Evolutionary conservation across 2,329 filamentous ascomycete genomes (phyloP), one percentile per base, ranked within the genome.

Genomic region (Didymella arachidicola): DNA sequence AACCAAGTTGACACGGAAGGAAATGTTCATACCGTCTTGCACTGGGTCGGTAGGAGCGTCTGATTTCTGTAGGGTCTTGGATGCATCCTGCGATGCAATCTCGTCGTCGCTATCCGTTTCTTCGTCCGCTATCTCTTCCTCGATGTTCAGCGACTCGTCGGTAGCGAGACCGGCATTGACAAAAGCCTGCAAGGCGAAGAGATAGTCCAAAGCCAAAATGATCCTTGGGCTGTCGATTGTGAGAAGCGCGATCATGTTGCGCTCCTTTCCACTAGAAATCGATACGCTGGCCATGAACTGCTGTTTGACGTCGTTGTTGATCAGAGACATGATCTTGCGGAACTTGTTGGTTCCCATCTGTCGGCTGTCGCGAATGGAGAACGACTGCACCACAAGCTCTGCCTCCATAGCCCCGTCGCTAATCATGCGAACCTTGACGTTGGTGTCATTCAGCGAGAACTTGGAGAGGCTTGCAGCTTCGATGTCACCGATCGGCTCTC

Each of bases 251-350:
- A 98, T 96, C 55, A 98, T 78, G 73, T 88, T 91, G 59, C 88
- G 87, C 39, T 97, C 90, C 32, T 87, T 82, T 3, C 93, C 93
- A 16, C 93, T 91, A 0, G 93, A 93, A 78, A 99, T 96, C 0
- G 93, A 96, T 4, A 99, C 81, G 73, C 91, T 97, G 18, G 95
- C 95, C 95, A 99, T 99, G 72, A 99, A 93, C 69, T 99, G 96
- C 75, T 98, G 93, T 44, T 87, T 86, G 53, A 95, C 93, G 55
- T 93, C 90, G 67, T 93, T 94, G 77, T 97, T 98, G 71, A 93
- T 93, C 54, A 96, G 89, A 1, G 93, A 93, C 95, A 99, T 98
- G 79, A 99, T 97, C 76, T 94, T 96, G 49, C 93, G 88, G 83
- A 96, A 99, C 73, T 96, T 97, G 81, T 97, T 99, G 5, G 89